A percentile compares a stretch with the other conserved stretches of the same genome.
phyloP scores from a whole-genome alignment of 2,329 filamentous ascomycete genomes.

The Sordariomycetes sp. region DNA sequence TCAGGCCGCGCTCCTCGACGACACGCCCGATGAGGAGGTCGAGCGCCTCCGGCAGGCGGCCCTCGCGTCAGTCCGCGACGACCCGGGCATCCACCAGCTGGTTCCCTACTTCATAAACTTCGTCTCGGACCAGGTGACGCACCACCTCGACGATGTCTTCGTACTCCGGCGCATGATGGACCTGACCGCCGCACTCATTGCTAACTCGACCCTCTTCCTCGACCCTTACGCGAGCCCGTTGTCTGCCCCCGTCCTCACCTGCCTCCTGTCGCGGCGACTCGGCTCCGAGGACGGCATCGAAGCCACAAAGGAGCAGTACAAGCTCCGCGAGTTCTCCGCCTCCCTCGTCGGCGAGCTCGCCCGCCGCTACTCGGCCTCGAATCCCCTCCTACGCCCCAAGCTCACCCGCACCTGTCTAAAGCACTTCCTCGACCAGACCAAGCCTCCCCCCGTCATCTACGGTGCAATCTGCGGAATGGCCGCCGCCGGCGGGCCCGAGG shows the following conservation, averaged over 20 bases:
- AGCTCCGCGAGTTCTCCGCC: constrained; percentile 72
- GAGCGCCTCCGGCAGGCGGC: constrained; percentile 66
- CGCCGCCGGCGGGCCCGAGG: constrained; percentile 56
- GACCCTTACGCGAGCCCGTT: constrained; percentile 51
- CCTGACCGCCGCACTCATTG: constrained; percentile 69
- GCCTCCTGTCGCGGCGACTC: constrained; percentile 65
- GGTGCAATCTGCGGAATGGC: constrained; percentile 74
- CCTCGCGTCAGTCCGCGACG: constrained; percentile 70
- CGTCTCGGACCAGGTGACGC: constrained; percentile 89
- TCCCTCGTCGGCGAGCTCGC: constrained; percentile 70
- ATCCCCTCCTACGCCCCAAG: constrained; percentile 71
- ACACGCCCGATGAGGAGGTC: constrained; percentile 68
- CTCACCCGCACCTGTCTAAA: constrained; percentile 90
- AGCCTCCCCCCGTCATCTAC: constrained; percentile 74
- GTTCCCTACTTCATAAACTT: constrained; percentile 96
- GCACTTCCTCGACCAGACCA: constrained; percentile 76
- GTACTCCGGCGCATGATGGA: constrained; percentile 87
- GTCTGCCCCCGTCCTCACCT: constrained; percentile 81
- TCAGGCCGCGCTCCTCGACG: constrained; percentile 75
- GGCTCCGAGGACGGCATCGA: constrained; percentile 43
- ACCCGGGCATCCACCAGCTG: constrained; percentile 88
- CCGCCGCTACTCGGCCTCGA: constrained; percentile 67
- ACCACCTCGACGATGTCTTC: constrained; percentile 82
- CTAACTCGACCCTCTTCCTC: constrained; percentile 67
- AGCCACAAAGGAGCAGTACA: constrained; percentile 52